These are phyloP conservation scores for Iberis amara DNA, from an alignment of 441 rosid species.

Conservation along the genomic window DNA sequence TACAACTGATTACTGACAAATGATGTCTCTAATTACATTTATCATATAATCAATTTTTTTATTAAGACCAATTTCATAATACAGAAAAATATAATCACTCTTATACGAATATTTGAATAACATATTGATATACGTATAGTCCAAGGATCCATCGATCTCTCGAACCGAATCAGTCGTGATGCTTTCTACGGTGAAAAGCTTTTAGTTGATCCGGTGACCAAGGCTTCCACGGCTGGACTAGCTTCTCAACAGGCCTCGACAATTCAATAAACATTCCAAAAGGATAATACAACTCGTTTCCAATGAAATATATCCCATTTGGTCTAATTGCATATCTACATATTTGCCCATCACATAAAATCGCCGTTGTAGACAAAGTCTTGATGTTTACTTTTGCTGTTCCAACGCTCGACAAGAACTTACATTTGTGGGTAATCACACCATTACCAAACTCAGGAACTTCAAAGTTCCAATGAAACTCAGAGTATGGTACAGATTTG, in stretches of 20 bases:
- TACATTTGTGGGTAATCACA: conserved; percentile 17
- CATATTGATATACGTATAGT: not conserved
- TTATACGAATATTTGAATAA: too few relatives aligned
- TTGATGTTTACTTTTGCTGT: conserved; percentile 16
- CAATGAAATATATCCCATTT: conserved; percentile 28
- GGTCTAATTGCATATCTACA: conserved; percentile 23
- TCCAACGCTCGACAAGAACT: conserved; percentile 23
- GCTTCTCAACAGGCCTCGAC: conserved; percentile 23
- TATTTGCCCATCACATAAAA: conserved; percentile 19
- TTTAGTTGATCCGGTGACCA: conserved; percentile 26
- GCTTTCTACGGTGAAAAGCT: conserved; percentile 1
- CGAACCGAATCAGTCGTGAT: not conserved
- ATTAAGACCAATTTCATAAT: too few relatives aligned
- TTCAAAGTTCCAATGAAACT: conserved; percentile 22
- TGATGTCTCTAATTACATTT: too few relatives aligned
- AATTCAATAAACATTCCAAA: conserved; percentile 18
- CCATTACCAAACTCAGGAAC: conserved; percentile 29
- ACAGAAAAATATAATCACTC: not conserved
- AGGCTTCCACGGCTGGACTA: conserved; percentile 28
- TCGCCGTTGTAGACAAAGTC: conserved; percentile 27
- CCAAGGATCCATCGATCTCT: not conserved
- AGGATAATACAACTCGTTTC: conserved; percentile 29
- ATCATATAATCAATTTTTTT: too few relatives aligned
- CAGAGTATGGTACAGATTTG: conserved; percentile 17
- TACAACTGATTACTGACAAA: too few relatives aligned